phyloP scores from a whole-genome alignment of 2,329 filamentous ascomycete species.

The Exophiala spinifera region DNA sequence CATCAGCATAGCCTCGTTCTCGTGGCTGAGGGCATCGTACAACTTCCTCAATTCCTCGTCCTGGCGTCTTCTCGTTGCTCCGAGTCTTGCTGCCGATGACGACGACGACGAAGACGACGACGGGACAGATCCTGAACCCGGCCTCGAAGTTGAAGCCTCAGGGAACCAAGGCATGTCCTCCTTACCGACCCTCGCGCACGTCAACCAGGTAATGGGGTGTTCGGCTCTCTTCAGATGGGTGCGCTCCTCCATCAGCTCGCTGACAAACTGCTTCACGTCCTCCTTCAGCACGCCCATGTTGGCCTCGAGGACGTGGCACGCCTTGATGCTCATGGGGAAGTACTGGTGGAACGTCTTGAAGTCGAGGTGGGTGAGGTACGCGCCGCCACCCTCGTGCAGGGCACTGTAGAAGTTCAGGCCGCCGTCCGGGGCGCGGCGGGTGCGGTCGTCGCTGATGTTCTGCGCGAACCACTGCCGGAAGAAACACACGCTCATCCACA shows the following conservation, averaged over 20 bases:
- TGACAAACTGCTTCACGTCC: constrained; percentile 36
- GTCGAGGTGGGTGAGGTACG: constrained; percentile 42
- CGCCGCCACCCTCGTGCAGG: constrained; percentile 40
- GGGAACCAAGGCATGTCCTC: constrained; percentile 42
- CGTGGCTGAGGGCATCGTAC: constrained; percentile 8
- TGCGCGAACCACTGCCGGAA: constrained; percentile 49
- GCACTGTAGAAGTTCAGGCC: constrained; percentile 46
- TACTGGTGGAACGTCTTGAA: constrained; percentile 31
- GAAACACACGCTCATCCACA: constrained; percentile 50
- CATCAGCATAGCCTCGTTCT: constrained; percentile 1
- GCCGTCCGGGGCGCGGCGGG: constrained; percentile 41
- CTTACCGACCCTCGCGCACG: constrained; percentile 42
- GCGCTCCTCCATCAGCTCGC: constrained; percentile 38
- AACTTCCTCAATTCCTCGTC: constrained; percentile 1
- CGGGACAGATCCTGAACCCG: not conserved
- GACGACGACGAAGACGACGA: too few species aligned
- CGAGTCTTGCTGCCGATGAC: too few species aligned
- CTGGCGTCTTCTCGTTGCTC: not conserved
- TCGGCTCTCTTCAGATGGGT: constrained; percentile 40
- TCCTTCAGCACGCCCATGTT: constrained; percentile 39
- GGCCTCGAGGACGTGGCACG: constrained; percentile 29
- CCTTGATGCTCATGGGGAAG: constrained; percentile 33
- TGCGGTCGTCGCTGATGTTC: constrained; percentile 39
- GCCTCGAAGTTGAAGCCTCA: not conserved
- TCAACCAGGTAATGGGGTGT: constrained; percentile 43